These are phyloP conservation scores for Neonectria ditissima DNA, from an alignment of 2,329 filamentous ascomycete species.

Conservation along the genomic window DNA sequence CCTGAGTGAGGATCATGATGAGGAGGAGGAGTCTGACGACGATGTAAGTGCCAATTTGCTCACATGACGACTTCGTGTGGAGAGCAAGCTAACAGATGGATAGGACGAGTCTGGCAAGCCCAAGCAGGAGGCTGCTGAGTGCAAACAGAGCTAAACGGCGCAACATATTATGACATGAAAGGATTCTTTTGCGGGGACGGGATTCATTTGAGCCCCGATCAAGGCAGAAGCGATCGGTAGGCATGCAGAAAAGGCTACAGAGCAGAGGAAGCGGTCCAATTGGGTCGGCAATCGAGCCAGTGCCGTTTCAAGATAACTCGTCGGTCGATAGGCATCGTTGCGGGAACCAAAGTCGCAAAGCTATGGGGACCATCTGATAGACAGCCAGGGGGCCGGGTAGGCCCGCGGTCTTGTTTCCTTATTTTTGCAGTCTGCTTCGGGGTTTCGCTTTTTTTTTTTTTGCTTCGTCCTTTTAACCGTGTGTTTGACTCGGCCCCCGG, in stretches of 20 bases:
- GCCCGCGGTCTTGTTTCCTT: conserved; percentile 42
- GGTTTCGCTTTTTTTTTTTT: conserved; percentile 37
- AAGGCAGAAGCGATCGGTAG: conserved; percentile 22
- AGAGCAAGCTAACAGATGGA: conserved; percentile 31
- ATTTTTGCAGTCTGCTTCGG: conserved; percentile 36
- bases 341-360: conserved; percentile 40
- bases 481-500: conserved; percentile 31
- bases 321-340: conserved; percentile 46
- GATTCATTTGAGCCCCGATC: conserved; percentile 41
- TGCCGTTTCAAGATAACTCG: conserved; percentile 46
- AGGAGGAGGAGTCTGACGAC: conserved; percentile 83
- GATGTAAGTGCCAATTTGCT: conserved; percentile 66
- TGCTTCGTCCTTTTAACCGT: conserved; percentile 20
- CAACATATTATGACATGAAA: conserved; percentile 51
- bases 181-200: conserved; percentile 36
- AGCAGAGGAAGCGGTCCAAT: conserved; percentile 42
- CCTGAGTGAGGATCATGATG: conserved; percentile 84
- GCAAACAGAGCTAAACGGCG: conserved; percentile 86
- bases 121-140: conserved; percentile 94
- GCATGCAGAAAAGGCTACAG: conserved; percentile 42
- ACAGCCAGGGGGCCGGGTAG: conserved; percentile 44
- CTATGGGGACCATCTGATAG: conserved; percentile 45
- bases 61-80: background rate
- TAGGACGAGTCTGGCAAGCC: conserved; percentile 90
- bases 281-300: conserved; percentile 42